phyloP scores from a whole-genome alignment of 371 early-diverging fungal species.

The Mucor piriformis region DNA sequence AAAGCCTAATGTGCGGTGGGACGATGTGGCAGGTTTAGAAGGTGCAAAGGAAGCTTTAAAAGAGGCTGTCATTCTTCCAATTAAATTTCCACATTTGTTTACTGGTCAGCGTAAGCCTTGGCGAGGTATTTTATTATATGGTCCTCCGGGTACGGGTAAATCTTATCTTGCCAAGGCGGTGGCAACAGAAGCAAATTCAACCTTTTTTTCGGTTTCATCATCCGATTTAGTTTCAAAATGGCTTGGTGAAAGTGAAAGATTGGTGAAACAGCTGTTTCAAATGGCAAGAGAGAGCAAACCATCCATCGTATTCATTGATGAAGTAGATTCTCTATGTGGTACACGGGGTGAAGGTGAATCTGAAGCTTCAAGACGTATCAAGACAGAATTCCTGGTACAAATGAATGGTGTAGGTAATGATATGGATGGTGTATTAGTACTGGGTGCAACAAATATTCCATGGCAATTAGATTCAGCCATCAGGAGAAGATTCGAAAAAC shows the following conservation, averaged over 20 bases:
- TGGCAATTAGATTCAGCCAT: conserved; percentile 96
- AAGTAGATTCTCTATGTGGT: conserved; percentile 97
- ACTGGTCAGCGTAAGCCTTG: conserved; percentile 95
- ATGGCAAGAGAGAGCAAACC: conserved; percentile 94
- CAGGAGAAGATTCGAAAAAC: conserved; percentile 93
- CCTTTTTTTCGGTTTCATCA: conserved; percentile 95
- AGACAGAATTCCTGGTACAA: conserved; percentile 94
- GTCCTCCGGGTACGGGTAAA: conserved; percentile 99
- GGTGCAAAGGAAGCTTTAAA: conserved; percentile 97
- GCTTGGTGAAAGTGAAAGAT: conserved; percentile 95
- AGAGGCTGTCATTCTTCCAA: conserved; percentile 98
- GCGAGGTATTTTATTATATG: conserved; percentile 97
- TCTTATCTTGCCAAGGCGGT: conserved; percentile 97
- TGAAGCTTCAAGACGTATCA: conserved; percentile 93
- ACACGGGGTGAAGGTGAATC: conserved; percentile 94
- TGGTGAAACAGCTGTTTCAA: conserved; percentile 92
- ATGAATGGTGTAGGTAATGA: conserved; percentile 98
- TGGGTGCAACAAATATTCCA: conserved; percentile 97
- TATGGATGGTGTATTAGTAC: conserved; percentile 88
- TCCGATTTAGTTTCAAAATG: conserved; percentile 97
- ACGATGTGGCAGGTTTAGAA: conserved; percentile 98
- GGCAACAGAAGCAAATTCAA: conserved; percentile 94
- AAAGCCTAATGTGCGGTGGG: conserved; percentile 95
- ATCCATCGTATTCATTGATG: conserved; percentile 97
- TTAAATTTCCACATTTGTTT: conserved; percentile 96